A percentile compares a stretch with the other conserved stretches of the same genome.
Evolutionary conservation across 441 rosid species (phyloP).

Genomic region (Flueggea neowawraea): DNA sequence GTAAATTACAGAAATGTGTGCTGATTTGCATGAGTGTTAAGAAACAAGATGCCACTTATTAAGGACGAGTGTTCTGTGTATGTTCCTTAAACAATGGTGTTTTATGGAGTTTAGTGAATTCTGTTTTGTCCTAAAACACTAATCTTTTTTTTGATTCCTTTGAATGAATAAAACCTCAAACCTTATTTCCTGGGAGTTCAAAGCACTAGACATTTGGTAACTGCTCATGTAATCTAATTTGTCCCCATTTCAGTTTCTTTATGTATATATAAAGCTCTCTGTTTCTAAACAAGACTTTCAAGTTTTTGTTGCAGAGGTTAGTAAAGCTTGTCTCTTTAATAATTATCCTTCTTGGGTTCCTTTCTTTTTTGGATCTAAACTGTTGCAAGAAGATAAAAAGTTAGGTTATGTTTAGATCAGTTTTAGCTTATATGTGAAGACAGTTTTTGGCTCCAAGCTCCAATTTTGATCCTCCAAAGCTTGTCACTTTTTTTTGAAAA

Average conservation of each 20-base stretch:
- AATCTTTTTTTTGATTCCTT: constrained; percentile 7
- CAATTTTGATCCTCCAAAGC: no score
- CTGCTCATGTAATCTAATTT: constrained; percentile 18
- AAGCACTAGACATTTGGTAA: constrained; percentile 43
- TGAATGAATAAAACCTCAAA: constrained; percentile 6
- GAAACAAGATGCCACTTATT: constrained; percentile 36
- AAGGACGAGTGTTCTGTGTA: constrained; percentile 24
- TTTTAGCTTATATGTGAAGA: no score
- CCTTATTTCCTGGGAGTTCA: constrained; percentile 24
- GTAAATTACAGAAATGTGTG: background rate
- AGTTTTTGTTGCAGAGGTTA: constrained; percentile 10
- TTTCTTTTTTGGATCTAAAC: no score
- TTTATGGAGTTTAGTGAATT: constrained; percentile 31
- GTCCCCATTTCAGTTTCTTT: constrained; percentile 17
- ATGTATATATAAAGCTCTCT: background rate
- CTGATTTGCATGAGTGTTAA: constrained; percentile 26
- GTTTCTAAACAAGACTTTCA: background rate
- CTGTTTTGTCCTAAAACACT: constrained; percentile 13
- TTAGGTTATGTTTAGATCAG: no score
- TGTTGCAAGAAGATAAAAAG: no score
- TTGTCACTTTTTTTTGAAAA: no score
- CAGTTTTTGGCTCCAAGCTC: no score
- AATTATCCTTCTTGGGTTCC: background rate
- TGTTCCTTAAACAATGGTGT: constrained; percentile 20
- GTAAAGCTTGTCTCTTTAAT: constrained; percentile 7